These are phyloP conservation scores for Zasmidium angulare DNA, from an alignment of 2,329 filamentous ascomycete genomes.

Conservation along the genomic window DNA sequence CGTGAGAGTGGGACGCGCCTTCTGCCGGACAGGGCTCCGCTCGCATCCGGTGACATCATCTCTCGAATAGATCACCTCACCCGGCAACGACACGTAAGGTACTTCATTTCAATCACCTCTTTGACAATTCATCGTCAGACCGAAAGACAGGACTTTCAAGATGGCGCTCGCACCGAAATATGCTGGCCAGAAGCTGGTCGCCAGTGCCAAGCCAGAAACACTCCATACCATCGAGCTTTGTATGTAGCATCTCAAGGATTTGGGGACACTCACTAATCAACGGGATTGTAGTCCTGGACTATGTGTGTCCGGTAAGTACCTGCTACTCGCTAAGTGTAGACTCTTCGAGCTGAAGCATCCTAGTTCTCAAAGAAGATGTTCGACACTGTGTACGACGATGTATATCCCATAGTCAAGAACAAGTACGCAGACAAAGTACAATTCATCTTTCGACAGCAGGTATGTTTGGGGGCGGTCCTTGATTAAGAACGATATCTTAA, in stretches of 20 bases:
- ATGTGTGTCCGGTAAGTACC: slow-evolving; percentile 69
- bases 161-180: slow-evolving; percentile 81
- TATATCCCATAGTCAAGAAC: slow-evolving; percentile 64
- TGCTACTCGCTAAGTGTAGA: not conserved
- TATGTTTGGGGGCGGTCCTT: too few relatives aligned
- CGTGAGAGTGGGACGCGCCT: too few relatives aligned
- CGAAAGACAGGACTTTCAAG: not conserved
- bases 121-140: not conserved
- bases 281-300: slow-evolving; percentile 67
- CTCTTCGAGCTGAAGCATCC: not conserved
- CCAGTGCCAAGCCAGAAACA: slow-evolving; percentile 40
- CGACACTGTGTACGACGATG: slow-evolving; percentile 67
- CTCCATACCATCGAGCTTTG: slow-evolving; percentile 57
- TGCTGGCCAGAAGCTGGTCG: slow-evolving; percentile 68
- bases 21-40: too few relatives aligned
- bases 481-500: not conserved
- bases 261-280: too few relatives aligned
- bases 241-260: too few relatives aligned
- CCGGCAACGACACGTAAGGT: too few relatives aligned
- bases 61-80: too few relatives aligned
- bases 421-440: slow-evolving; percentile 64
- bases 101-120: not conserved
- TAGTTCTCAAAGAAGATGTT: slow-evolving; percentile 70
- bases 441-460: slow-evolving; percentile 84
- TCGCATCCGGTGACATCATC: too few relatives aligned